Conservation (phyloP, 352 stramenopile genomes). For the Blastocystis sp. region DNA sequence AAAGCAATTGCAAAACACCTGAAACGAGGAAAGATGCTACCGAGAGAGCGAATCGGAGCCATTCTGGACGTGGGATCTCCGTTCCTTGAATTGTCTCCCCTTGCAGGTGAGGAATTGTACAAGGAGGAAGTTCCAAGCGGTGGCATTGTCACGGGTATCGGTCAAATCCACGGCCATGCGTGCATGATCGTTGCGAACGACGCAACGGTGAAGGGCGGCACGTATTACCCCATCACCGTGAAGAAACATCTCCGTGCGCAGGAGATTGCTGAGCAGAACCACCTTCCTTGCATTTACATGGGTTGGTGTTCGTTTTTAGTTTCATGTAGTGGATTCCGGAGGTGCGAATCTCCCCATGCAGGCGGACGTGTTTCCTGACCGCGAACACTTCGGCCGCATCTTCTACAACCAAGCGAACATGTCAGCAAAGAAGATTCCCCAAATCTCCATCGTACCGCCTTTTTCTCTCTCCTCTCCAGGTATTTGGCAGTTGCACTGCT, state of each 20-base stretch:
- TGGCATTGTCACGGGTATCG: constrained; percentile 79
- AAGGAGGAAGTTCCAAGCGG: constrained; percentile 69
- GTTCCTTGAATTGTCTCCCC: constrained; percentile 84
- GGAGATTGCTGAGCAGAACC: constrained; percentile 86
- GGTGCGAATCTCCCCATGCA: constrained; percentile 87
- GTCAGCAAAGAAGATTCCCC: constrained; percentile 80
- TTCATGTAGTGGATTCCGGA: constrained; percentile 62
- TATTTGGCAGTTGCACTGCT: constrained; percentile 91
- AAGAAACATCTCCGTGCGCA: constrained; percentile 82
- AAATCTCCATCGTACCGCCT: constrained; percentile 78
- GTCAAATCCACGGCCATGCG: constrained; percentile 69
- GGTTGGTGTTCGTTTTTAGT: constrained; percentile 66
- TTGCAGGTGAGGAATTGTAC: constrained; percentile 77
- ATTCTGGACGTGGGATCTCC: constrained; percentile 83
- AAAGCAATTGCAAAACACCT: constrained; percentile 69
- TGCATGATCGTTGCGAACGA: constrained; percentile 95
- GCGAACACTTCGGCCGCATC: constrained; percentile 86
- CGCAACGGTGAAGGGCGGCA: constrained; percentile 91
- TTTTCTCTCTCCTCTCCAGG: not conserved
- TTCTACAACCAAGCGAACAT: constrained; percentile 97
- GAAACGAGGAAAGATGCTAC: constrained; percentile 69
- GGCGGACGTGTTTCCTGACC: constrained; percentile 89
- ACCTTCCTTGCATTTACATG: constrained; percentile 89
- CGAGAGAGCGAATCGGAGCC: constrained; percentile 81
- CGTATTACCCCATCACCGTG: constrained; percentile 93